Percentiles rank a stretch among this genome's conserved stretches.
Evolutionary conservation across 768 basidiomycete genomes (phyloP).

Genomic region (Psilocybe azurescens): DNA sequence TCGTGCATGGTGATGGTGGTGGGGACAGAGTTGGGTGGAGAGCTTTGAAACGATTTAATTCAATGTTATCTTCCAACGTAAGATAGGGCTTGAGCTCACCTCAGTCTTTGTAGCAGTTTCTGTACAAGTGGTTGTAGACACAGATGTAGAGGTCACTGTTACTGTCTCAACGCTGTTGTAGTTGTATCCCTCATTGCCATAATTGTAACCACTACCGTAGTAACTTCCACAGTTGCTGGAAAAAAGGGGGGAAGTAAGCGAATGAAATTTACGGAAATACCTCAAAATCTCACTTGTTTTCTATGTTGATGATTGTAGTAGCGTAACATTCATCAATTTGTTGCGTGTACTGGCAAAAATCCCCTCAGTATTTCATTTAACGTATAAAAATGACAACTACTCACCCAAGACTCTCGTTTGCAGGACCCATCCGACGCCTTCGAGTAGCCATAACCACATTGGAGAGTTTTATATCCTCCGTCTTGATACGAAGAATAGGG

Average conservation of each 20-base stretch:
- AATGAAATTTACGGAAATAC: background rate
- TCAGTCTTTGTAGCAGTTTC: conserved; percentile 17
- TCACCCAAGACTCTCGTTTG: conserved; percentile 61
- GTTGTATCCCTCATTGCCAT: conserved; percentile 4
- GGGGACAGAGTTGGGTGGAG: conserved; percentile 31
- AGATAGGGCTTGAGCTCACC: background rate
- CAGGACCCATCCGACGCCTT: conserved; percentile 64
- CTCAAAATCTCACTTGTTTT: conserved; percentile 23
- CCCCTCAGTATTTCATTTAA: background rate
- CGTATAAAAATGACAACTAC: conserved; percentile 21
- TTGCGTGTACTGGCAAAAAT: conserved; percentile 36
- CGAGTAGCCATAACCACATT: conserved; percentile 74
- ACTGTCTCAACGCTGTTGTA: conserved; percentile 24
- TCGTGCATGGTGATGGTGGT: conserved; percentile 48
- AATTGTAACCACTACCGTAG: conserved; percentile 20
- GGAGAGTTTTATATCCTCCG: conserved; percentile 69
- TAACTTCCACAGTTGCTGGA: conserved; percentile 18
- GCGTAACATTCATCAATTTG: conserved; percentile 62
- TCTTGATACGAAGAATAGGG: conserved; percentile 63
- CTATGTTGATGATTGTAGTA: conserved; percentile 61
- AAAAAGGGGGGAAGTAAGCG: conserved; percentile 4
- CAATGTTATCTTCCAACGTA: background rate
- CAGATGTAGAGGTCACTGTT: conserved; percentile 14
- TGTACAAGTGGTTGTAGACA: background rate
- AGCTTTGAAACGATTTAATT: background rate